These are phyloP conservation scores for Kwoniella botswanensis DNA, from an alignment of 768 basidiomycete species.

Conservation along the genomic window DNA sequence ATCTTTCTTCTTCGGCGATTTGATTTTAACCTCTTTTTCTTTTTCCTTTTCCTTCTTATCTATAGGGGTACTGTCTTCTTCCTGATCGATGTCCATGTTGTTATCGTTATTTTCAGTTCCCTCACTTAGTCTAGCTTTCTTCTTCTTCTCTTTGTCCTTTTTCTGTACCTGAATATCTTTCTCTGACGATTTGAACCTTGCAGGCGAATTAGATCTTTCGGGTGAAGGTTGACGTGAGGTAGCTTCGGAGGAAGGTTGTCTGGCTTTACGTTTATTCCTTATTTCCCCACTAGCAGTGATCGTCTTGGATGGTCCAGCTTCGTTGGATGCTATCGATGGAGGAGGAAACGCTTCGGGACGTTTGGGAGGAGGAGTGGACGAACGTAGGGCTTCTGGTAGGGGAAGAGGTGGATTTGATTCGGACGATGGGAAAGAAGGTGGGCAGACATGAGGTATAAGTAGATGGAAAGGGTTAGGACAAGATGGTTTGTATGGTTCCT, in stretches of 20 bases:
- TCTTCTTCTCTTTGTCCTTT: slow-evolving; percentile 27
- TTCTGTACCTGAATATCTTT: background rate
- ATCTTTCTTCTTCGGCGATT: slow-evolving; percentile 19
- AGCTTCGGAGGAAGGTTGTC: slow-evolving; percentile 15
- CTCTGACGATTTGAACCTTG: slow-evolving; percentile 16
- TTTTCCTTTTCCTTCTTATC: slow-evolving; percentile 30
- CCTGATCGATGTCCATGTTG: slow-evolving; percentile 2
- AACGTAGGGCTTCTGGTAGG: slow-evolving; percentile 22
- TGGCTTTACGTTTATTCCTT: slow-evolving; percentile 30
- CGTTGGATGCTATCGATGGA: slow-evolving; percentile 15
- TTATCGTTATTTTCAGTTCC: slow-evolving; percentile 16
- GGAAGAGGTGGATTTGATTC: slow-evolving; percentile 38
- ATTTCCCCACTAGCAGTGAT: slow-evolving; percentile 5
- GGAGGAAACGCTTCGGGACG: slow-evolving; percentile 43
- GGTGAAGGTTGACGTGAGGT: slow-evolving; percentile 23
- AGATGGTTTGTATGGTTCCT: slow-evolving; percentile 41
- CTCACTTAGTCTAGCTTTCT: slow-evolving; percentile 12
- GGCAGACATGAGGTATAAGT: slow-evolving; percentile 48
- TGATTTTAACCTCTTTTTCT: slow-evolving; percentile 17
- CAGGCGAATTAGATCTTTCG: slow-evolving; percentile 21
- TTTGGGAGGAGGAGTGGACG: slow-evolving; percentile 37
- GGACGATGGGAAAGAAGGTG: slow-evolving; percentile 39
- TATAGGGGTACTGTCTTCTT: slow-evolving; percentile 1
- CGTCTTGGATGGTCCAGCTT: slow-evolving; percentile 31
- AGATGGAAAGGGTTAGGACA: slow-evolving; percentile 55